Base-by-base conservation (phyloP, 805 yeast species). In the Lachancea mirantina region DNA sequence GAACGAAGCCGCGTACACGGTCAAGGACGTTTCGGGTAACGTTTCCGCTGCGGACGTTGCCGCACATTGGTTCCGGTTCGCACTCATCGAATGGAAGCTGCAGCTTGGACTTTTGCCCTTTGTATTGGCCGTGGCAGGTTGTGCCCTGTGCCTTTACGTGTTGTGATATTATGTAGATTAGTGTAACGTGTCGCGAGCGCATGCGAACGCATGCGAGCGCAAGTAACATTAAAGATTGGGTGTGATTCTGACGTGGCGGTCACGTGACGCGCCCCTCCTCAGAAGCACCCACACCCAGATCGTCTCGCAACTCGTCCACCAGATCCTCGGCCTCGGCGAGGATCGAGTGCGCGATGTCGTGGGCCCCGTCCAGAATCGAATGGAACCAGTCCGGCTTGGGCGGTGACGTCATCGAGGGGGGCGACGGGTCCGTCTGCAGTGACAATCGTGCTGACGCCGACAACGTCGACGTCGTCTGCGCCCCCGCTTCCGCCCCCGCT, bases 401-500 rank as follows among this genome's bases (percentile, higher is more conserved):
- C 13, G 42, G 40, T 13, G 36, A 14, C 5, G 38, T 30, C 20
- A 47, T 36, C 47, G 56, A 26, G 8, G 35, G 16, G 41, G 55
- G 40, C 23, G 55, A 36, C 16, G 34, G 22, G 17, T 45, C 32
- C 40, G 36, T 26, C n/a, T 17, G 19, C 3, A 35, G 25, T 26
- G 21, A 14, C 11, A 23, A 19, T 4, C 16, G n/a, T 24, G 13
- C 11, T 15, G 31, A 18, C 5, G 32, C 10, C 15, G 26, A 28
- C 13, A 24, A 17, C 23, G 15, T 15, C 14, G 7, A 49, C 49
- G 14, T 72, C 42, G 19, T 59, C 60, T 35, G 83, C 58, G 1
- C 80, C 64, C 10, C 79, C 80, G 57, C 95, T 81, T 2, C 89
- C 13, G 9, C 26, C 11, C 26, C 11, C 13, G 26, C 26, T n/a